Evolutionary conservation across 192 early-diverging fungal genomes (phyloP), one percentile per base, ranked within the genome.

Genomic region (Tieghemiomyces parasiticus): DNA sequence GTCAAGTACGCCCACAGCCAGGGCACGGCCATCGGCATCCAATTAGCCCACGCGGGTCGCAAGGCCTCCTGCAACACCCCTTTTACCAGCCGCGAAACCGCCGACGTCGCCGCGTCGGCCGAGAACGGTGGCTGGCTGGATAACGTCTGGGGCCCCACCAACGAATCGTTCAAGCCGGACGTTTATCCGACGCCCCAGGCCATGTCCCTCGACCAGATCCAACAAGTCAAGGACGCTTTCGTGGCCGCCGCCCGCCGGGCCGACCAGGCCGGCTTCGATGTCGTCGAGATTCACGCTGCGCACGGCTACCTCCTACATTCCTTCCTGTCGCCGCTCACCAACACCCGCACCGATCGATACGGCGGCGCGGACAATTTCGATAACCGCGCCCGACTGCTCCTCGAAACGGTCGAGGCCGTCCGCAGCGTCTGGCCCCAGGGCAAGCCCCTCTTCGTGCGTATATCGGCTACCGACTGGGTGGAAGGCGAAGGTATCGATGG

Each of bases 291-390:
- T 25, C 92, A 95, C 58, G 79, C 71, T 50, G 91, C 94, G 3
- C 91, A 97, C 68, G 94, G 95, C 9, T 96, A 93, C 66, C 69
- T 96, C 44, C 63, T 90, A 54, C 74, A 85, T 69, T 72, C 81
- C 65, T 95, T 95, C 63, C 61, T 93, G 19, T 87, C 84, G 20
- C 83, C 87, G 2, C 58, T 90, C 34, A 73, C 85, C 54, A 96
- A 98, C 73, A 58, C 79, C 31, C 84, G 95, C 61, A 92, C 89
- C 0, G 95, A 98, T 66, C 56, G 85, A 51, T 98, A 92, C 65
- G 95, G 93, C 38, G 93, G 95, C 0, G n/a, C n/a, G n/a, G n/a
- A n/a, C n/a, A 83, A 81, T 1, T 81, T 93, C 32, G 87, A 93
- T 61, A 95, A 96, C 75, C 82, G 93, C 60, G 70, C 76, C 25